Evolutionary conservation across 129 eudicot genomes (phyloP), one percentile per base, ranked within the genome.

Genomic region (Ambrosia trifida): DNA sequence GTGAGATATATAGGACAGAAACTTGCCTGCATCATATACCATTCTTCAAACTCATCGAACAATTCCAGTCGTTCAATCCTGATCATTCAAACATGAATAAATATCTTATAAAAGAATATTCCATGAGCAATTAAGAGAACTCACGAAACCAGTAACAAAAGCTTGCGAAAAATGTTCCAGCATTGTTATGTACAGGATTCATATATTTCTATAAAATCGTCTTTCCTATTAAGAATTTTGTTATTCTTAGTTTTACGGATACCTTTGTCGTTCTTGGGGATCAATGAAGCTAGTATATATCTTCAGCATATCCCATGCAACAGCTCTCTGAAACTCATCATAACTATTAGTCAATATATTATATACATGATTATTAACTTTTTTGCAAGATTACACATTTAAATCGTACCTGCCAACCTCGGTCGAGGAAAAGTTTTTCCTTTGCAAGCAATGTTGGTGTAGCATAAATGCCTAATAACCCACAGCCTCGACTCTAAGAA

Each of bases 1-100:
- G 31, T 47, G 59, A 47, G 59, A 47, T 49, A 46, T 36, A 16
- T 5, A 32, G 5, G 45, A 13, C 66, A 57, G 57, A 65, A 59
- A 82, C 96, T 89, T 94, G 85, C 98, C 97, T 94, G 98, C 98
- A 94, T 87, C 98, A 94, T 94, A 77, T 89, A 77, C 98, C 98
- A 94, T 82, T 94, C 98, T 81, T 94, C 98, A 84, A 94, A 94
- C 70, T 94, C 98, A 80, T 94, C 98, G 30, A 94, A 94, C 89
- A 94, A 77, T 74, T 94, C 98, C 87, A 94, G 75, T 54, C 96
- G 82, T 74, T 94, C 98, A 57, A 89, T 94, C 95, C 98, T 94
- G 84, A 73, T 68, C 58, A 78, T 61, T 46, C 65, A 61, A 76
- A 62, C 75, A 53, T 5, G 52, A 35, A 57, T 68, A 38, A 75